Percentiles rank a stretch among this genome's conserved stretches.
Evolutionary conservation across 305 asterid species (phyloP).

Genomic region (Fraxinus greggii): DNA sequence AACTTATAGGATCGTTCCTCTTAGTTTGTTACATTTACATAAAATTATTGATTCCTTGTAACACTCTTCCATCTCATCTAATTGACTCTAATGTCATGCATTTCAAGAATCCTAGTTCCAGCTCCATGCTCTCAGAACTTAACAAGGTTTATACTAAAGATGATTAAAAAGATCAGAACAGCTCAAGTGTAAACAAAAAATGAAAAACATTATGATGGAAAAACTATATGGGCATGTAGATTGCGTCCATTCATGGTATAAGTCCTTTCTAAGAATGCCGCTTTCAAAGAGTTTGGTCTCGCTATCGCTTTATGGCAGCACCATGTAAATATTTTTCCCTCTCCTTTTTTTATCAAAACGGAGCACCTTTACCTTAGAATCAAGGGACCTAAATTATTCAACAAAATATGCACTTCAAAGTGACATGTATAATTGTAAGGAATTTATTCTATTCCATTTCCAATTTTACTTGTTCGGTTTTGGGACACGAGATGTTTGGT

Average conservation of each 20-base stretch:
- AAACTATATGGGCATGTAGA: neutral
- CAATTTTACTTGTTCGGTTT: neutral
- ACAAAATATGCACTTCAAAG: neutral
- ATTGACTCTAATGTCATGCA: neutral
- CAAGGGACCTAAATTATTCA: neutral
- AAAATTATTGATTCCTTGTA: neutral
- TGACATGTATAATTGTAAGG: neutral
- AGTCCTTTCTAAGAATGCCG: neutral
- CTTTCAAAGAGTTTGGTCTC: neutral
- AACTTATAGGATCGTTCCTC: neutral
- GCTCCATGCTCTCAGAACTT: constrained; percentile 2
- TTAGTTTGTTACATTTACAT: neutral
- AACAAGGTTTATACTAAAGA: neutral
- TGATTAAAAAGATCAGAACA: neutral
- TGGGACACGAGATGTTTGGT: neutral
- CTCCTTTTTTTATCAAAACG: neutral
- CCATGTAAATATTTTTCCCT: neutral
- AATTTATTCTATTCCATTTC: neutral
- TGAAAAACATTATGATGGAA: neutral
- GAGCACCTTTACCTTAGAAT: neutral
- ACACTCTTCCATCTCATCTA: neutral
- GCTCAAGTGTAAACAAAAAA: neutral
- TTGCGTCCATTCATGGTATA: neutral
- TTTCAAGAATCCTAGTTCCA: neutral
- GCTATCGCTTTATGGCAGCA: neutral